Evolutionary conservation across 495 filamentous ascomycete genomes (phyloP), one percentile per base, ranked within the genome.

Genomic region (Aspergillus biplanus): DNA sequence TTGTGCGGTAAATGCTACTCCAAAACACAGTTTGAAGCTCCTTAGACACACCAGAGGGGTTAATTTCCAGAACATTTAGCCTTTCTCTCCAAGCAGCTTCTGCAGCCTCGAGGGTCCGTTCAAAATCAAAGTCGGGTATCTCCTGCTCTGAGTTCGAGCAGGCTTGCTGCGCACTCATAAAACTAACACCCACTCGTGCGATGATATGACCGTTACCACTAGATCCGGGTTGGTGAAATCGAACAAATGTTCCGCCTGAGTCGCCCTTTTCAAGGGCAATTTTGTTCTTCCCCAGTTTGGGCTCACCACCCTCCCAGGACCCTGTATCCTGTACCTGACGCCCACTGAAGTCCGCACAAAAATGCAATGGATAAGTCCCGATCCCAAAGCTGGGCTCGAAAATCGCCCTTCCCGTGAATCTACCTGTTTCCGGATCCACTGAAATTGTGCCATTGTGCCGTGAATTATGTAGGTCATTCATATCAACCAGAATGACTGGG

Each of bases 321-420:
- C 90, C 90, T 8, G 80, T 89, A 59, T 89, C 86, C 16, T 83
- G 78, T 34, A 92, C 75, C 0, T 75, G 65, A n/a, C 83, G 83
- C 2, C 89, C 89, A 5, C 72, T 74, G 72, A 93, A 91, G 69
- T 93, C 90, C 6, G 85, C 86, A 69, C 90, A 92, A 62, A 91
- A 89, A 69, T 91, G 84, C 0, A 80, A 67, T 27, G 80, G 69
- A 64, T 88, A 93, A 53, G 65, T 79, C 2, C 89, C 90, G 46
- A 82, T 81, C 0, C 87, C 87, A 65, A 92, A 93, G 68, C 87
- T 90, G 6, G 90, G 88, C 11, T 83, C 61, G 68, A 92, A 92
- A 2, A 80, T 83, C 0, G 83, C 90, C 65, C 78, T 87, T 5
- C 86, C 90, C 16, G 80, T 86, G 52, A 92, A 85, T 42, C 89